Conservation (phyloP, 2,329 filamentous ascomycete species). For the Microthyrium microscopicum region DNA sequence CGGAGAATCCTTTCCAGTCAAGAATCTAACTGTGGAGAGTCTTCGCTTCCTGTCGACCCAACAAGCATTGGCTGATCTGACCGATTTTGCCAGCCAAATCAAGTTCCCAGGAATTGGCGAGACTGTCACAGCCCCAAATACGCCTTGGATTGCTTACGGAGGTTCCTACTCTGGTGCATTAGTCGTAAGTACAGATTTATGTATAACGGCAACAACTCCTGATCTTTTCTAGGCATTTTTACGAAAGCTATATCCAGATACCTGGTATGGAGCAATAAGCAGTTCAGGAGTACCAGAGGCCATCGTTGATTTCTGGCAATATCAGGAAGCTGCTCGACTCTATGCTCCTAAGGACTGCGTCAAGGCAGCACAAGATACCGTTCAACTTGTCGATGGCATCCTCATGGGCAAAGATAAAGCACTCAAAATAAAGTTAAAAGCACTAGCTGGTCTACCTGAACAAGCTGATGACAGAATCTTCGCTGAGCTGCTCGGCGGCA, state of each 20-base stretch:
- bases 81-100: slow-evolving; percentile 61
- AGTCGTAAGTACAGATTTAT: slow-evolving; percentile 20
- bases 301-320: slow-evolving; percentile 59
- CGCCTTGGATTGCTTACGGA: slow-evolving; percentile 64
- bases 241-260: slow-evolving; percentile 57
- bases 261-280: slow-evolving; percentile 64
- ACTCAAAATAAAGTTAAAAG: slow-evolving; percentile 31
- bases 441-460: slow-evolving; percentile 32
- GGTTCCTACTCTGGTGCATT: slow-evolving; percentile 72
- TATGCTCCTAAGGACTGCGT: slow-evolving; percentile 47
- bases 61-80: slow-evolving; percentile 64
- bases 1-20: slow-evolving; percentile 53
- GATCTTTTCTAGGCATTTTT: slow-evolving; percentile 46
- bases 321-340: slow-evolving; percentile 40
- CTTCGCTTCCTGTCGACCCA: slow-evolving; percentile 70
- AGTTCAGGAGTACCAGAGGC: slow-evolving; percentile 66
- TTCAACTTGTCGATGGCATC: slow-evolving; percentile 42
- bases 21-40: slow-evolving; percentile 49
- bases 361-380: slow-evolving; percentile 42
- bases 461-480: slow-evolving; percentile 37
- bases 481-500: slow-evolving; percentile 21
- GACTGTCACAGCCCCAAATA: slow-evolving; percentile 47
- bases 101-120: slow-evolving; percentile 54
- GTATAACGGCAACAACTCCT: neutral
- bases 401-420: slow-evolving; percentile 28